A percentile compares a stretch with the other conserved stretches of the same genome.
Conservation (phyloP, 805 yeast species). For the Limtongia smithiae region DNA sequence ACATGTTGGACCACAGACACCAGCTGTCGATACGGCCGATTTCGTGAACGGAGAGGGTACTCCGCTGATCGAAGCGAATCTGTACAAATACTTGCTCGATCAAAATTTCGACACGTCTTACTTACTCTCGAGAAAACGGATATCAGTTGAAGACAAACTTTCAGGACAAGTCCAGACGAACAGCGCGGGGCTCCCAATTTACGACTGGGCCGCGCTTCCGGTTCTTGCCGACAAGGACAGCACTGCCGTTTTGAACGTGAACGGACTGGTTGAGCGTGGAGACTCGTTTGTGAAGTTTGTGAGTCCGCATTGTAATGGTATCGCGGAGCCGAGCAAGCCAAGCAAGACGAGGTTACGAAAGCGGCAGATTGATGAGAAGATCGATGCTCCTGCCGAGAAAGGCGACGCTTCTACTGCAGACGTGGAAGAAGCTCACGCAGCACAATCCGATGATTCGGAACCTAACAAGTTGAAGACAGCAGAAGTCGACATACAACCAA, state of each 20-base stretch:
- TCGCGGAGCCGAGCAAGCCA: not conserved
- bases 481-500: too few relatives aligned
- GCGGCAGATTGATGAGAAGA: too few relatives aligned
- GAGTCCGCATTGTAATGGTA: constrained; percentile 17
- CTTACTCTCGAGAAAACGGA: too few relatives aligned
- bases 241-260: not conserved
- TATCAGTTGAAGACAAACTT: too few relatives aligned
- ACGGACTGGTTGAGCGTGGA: constrained; percentile 8
- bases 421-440: too few relatives aligned
- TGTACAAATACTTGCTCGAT: not conserved
- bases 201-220: not conserved
- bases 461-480: too few relatives aligned
- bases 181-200: too few relatives aligned
- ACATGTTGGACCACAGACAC: not conserved
- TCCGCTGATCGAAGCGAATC: not conserved
- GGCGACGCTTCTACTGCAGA: not conserved
- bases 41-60: not conserved
- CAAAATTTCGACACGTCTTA: not conserved
- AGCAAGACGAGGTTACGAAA: not conserved
- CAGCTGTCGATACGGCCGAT: constrained; percentile 8
- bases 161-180: not conserved
- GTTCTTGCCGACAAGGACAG: not conserved
- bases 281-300: constrained; percentile 1
- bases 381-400: not conserved
- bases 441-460: too few relatives aligned